Evolutionary conservation across 306 rosid species (phyloP).

Genomic region (Vigna reflexopilosa): DNA sequence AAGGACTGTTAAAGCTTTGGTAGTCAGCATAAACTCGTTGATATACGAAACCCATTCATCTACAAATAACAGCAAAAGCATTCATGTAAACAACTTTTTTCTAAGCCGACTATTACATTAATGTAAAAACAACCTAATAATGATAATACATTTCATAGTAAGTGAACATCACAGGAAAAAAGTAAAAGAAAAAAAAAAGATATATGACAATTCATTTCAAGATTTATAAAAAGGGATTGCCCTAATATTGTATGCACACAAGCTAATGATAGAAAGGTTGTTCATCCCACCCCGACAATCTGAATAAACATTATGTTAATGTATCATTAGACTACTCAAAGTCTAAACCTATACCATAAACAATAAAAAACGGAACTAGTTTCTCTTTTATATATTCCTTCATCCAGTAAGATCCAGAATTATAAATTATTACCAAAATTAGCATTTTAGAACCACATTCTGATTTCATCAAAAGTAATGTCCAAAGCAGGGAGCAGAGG

Average conservation of each 20-base stretch:
- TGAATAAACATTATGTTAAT: not conserved
- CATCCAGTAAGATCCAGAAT: not conserved
- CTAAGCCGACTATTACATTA: not conserved
- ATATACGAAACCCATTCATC: not conserved
- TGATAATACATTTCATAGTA: not conserved
- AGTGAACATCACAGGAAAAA: not conserved
- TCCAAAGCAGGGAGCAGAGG: slow-evolving; percentile 23
- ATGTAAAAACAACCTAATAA: not conserved
- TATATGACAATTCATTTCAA: slow-evolving; percentile 17
- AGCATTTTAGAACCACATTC: not conserved
- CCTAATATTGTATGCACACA: slow-evolving; percentile 15
- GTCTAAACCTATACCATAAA: slow-evolving; percentile 15
- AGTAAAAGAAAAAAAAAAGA: not conserved
- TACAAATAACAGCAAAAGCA: not conserved
- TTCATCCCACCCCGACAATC: slow-evolving; percentile 12
- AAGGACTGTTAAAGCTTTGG: not conserved
- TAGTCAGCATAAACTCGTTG: not conserved
- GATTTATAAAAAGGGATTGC: slow-evolving; percentile 11
- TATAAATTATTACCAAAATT: slow-evolving; percentile 22
- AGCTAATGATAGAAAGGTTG: slow-evolving; percentile 24
- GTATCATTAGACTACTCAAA: slow-evolving; percentile 26
- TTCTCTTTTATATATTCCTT: slow-evolving; percentile 1
- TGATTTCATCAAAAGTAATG: slow-evolving; percentile 30
- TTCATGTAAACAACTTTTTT: slow-evolving; percentile 11
- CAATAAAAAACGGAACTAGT: slow-evolving; percentile 26